Base-by-base conservation (phyloP, 2,329 filamentous ascomycete species). In the Claviceps purpurea region DNA sequence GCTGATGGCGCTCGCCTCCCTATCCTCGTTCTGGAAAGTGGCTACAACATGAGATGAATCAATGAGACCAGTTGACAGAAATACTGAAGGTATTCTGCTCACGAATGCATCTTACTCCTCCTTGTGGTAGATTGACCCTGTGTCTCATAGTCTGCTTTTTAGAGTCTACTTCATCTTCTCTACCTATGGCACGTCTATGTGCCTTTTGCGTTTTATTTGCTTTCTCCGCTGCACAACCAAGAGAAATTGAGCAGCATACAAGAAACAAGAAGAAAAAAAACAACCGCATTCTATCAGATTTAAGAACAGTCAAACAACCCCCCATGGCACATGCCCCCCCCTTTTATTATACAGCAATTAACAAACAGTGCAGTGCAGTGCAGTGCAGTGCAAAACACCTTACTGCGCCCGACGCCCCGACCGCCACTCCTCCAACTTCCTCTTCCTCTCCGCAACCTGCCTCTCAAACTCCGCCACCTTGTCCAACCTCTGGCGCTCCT, bases 381-480 rank as follows among this genome's bases (percentile, higher is more conserved):
- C 26, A 3, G 26, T 11, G 30, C 30, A 30, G 26, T 30, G 3
- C 26, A 16, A 4, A 6, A 13, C 16, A 34, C 43, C 37, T 40
- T 56, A 55, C 47, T 55, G 51, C 8, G 55, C 52, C 38, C 48
- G 49, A 57, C 65, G 62, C 39, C 68, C 69, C 48, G 68, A 59
- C 48, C 69, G 64, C 73, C 74, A 75, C 55, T 70, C 69, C 61
- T 72, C 65, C 56, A 79, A 62, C 62, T 73, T 70, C 60, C 66
- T 67, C 56, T 68, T 69, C 57, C 72, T 68, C 65, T 75, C 76
- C 59, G 73, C 71, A 22, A 82, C 63, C 65, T 76, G 76, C 57
- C 71, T 70, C 71, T 84, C 80, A 59, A 82, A 76, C 64, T 77
- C 78, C 43, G 70, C 76, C 47, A 79, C 74, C 69, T 80, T 76